These are phyloP conservation scores for Coniochaeta sp. DNA, from an alignment of 2,329 filamentous ascomycete species.

Conservation along the genomic window DNA sequence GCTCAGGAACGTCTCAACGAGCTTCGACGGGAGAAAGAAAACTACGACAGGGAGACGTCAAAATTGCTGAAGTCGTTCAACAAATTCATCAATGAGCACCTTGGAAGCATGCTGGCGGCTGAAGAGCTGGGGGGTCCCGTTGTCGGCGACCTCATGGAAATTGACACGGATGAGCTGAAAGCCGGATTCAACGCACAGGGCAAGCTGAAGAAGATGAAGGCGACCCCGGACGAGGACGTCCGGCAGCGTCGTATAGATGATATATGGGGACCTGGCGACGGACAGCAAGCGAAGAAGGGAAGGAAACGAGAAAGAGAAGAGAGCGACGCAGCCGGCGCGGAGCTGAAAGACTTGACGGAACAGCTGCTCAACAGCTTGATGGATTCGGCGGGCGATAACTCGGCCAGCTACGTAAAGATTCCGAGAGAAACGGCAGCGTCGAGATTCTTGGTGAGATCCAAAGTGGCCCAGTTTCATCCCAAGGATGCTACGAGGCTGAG, in stretches of 20 bases:
- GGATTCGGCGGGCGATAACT: constrained; percentile 45
- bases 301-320: constrained; percentile 31
- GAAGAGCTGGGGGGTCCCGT: constrained; percentile 79
- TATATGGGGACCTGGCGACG: constrained; percentile 42
- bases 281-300: constrained; percentile 15
- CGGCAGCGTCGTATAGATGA: constrained; percentile 56
- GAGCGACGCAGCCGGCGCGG: constrained; percentile 40
- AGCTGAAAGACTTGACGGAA: constrained; percentile 55
- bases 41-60: constrained; percentile 53
- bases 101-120: constrained; percentile 71
- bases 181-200: constrained; percentile 54
- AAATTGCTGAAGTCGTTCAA: constrained; percentile 57
- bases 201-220: constrained; percentile 42
- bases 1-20: constrained; percentile 55
- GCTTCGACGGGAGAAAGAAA: constrained; percentile 49
- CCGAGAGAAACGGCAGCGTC: constrained; percentile 53
- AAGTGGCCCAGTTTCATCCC: constrained; percentile 59
- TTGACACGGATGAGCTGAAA: constrained; percentile 51
- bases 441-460: constrained; percentile 56
- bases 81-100: constrained; percentile 60
- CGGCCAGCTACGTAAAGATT: constrained; percentile 51
- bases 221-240: constrained; percentile 35
- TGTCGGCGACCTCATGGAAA: constrained; percentile 64
- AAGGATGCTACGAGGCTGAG: constrained; percentile 52
- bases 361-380: constrained; percentile 51